Evolutionary conservation across 352 stramenopile genomes (phyloP).

Genomic region (Blastocystis sp.): DNA sequence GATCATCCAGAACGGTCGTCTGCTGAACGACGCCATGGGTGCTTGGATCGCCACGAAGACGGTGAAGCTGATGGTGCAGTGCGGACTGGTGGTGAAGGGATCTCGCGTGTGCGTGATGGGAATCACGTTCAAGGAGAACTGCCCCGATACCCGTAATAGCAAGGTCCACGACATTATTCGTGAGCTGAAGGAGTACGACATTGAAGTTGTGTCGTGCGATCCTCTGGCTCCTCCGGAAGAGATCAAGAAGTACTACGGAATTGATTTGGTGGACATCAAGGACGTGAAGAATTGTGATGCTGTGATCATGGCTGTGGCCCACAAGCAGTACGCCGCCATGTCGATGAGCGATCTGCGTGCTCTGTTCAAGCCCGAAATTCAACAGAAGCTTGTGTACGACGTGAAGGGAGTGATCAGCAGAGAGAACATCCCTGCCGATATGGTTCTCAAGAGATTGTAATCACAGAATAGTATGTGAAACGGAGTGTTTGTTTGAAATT

Average conservation of each 20-base stretch:
- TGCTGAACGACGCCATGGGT: slow-evolving; percentile 46
- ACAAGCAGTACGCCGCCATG: neutral
- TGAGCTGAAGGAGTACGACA: slow-evolving; percentile 36
- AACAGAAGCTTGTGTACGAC: neutral
- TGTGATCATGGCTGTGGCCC: neutral
- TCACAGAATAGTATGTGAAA: neutral
- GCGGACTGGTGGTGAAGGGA: neutral
- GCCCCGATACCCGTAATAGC: slow-evolving; percentile 20
- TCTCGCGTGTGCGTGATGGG: neutral
- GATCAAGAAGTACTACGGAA: slow-evolving; percentile 27
- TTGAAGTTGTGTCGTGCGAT: slow-evolving; percentile 28
- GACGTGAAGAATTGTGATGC: neutral
- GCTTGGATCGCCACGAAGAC: slow-evolving; percentile 11
- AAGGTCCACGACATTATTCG: slow-evolving; percentile 47
- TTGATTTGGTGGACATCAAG: slow-evolving; percentile 1
- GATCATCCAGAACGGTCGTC: slow-evolving; percentile 23
- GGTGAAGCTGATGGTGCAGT: slow-evolving; percentile 23
- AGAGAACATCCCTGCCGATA: slow-evolving; percentile 2
- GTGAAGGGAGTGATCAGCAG: neutral
- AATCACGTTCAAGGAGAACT: slow-evolving; percentile 51
- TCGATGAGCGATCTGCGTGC: slow-evolving; percentile 2
- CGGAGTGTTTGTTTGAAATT: no score
- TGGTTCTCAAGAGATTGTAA: slow-evolving; percentile 34
- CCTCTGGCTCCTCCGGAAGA: neutral
- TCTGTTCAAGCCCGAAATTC: neutral